A percentile compares a stretch with the other conserved stretches of the same genome.
phyloP scores from a whole-genome alignment of 352 stramenopile species.

The Phytophthora quininea region DNA sequence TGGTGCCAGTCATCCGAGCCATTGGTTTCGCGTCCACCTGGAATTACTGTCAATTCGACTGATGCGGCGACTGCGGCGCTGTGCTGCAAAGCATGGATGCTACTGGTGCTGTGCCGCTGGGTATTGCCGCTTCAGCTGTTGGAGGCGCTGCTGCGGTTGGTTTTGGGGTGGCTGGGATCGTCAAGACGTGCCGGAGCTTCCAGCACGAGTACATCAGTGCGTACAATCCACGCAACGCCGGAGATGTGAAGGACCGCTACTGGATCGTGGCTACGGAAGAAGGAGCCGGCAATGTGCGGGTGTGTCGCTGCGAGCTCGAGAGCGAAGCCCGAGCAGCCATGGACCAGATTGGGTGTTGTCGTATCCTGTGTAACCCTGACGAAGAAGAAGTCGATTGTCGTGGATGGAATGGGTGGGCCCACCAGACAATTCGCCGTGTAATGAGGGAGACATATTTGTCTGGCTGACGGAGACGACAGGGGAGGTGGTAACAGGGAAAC shows the following conservation, averaged over 20 bases:
- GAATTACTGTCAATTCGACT: no score
- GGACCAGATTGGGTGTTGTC: slow-evolving; percentile 20
- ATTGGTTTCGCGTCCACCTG: no score
- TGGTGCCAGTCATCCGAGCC: no score
- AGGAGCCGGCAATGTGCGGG: slow-evolving; percentile 24
- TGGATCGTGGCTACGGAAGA: slow-evolving; percentile 33
- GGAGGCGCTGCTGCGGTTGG: slow-evolving; percentile 2
- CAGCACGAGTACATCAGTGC: slow-evolving; percentile 25
- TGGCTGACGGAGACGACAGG: no score
- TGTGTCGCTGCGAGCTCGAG: slow-evolving; percentile 26
- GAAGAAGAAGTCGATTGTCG: slow-evolving; percentile 13
- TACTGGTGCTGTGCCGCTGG: slow-evolving; percentile 5
- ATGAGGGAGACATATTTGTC: slow-evolving; percentile 21
- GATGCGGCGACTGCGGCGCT: no score
- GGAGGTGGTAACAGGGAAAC: no score
- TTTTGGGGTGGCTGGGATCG: slow-evolving; percentile 6
- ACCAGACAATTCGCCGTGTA: slow-evolving; percentile 25
- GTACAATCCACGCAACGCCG: slow-evolving; percentile 11
- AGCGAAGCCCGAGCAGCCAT: slow-evolving; percentile 12
- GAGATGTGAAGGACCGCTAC: background rate
- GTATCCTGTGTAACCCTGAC: slow-evolving; percentile 21
- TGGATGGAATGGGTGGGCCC: slow-evolving; percentile 16
- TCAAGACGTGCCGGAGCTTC: slow-evolving; percentile 22
- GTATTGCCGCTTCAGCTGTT: background rate
- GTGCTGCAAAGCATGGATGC: slow-evolving; percentile 54